A percentile compares a stretch with the other conserved stretches of the same genome.
These are phyloP conservation scores for Paramecium sonneborni DNA, from an alignment of 73 alveolate species.

Conservation along the genomic window DNA sequence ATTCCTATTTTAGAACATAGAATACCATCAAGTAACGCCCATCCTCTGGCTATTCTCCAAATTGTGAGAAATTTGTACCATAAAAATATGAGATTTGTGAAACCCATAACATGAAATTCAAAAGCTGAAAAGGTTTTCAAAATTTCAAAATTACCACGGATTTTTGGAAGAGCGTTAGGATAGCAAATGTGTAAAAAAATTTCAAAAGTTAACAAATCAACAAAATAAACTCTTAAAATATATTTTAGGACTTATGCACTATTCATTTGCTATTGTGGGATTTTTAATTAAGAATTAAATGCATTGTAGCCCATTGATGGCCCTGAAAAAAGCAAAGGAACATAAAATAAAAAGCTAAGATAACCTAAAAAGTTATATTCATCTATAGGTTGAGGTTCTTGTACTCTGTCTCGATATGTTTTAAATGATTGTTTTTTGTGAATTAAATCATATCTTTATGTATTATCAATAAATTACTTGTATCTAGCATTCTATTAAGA, in stretches of 20 bases:
- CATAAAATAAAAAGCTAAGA: constrained; percentile 32
- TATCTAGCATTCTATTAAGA: neutral
- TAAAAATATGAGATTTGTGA: constrained; percentile 53
- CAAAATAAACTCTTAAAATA: constrained; percentile 7
- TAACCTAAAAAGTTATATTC: constrained; percentile 57
- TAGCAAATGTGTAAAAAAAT: neutral
- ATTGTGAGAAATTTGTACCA: constrained; percentile 83
- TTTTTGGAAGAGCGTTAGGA: constrained; percentile 38
- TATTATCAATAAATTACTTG: neutral
- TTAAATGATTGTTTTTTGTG: neutral
- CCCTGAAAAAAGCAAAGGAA: constrained; percentile 56
- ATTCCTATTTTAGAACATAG: neutral
- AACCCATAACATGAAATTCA: constrained; percentile 42
- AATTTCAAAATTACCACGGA: neutral
- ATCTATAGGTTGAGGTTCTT: constrained; percentile 32
- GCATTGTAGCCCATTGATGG: constrained; percentile 63
- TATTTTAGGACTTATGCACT: constrained; percentile 25
- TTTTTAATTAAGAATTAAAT: constrained; percentile 45
- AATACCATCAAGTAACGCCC: constrained; percentile 89
- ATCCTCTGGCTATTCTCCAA: constrained; percentile 88
- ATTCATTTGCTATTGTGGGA: constrained; percentile 31
- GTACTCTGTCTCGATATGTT: constrained; percentile 44
- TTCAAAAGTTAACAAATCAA: constrained; percentile 1
- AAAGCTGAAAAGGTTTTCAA: neutral
- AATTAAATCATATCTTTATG: neutral